phyloP scores from a whole-genome alignment of 768 basidiomycete species.

The Tephrocybe rancida region DNA sequence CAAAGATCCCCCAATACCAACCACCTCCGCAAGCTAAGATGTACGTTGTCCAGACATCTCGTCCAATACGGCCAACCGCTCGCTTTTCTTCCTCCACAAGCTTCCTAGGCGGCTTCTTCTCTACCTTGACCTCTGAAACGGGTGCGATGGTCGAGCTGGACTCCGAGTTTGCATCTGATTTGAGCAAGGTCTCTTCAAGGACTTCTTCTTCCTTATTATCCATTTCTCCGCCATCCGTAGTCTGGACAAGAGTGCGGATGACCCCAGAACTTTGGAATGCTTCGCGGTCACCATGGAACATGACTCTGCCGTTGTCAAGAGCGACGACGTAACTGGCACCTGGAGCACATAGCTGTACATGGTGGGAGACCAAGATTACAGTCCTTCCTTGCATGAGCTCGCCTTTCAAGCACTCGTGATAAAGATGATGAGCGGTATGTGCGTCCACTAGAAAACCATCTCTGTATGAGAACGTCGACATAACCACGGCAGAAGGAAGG shows the following conservation, averaged over 20 bases:
- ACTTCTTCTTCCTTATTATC: slow-evolving; percentile 45
- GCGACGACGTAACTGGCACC: slow-evolving; percentile 83
- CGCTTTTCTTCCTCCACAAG: slow-evolving; percentile 83
- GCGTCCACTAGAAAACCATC: slow-evolving; percentile 71
- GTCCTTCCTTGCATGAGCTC: slow-evolving; percentile 82
- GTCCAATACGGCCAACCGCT: slow-evolving; percentile 70
- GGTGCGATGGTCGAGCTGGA: slow-evolving; percentile 33
- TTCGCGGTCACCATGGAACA: slow-evolving; percentile 68
- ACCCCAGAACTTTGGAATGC: slow-evolving; percentile 70
- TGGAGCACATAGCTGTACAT: slow-evolving; percentile 85
- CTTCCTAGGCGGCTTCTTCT: slow-evolving; percentile 72
- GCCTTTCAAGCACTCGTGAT: slow-evolving; percentile 81
- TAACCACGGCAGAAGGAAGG: background rate
- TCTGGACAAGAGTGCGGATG: slow-evolving; percentile 67
- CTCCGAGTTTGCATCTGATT: slow-evolving; percentile 19
- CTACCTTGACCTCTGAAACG: slow-evolving; percentile 29
- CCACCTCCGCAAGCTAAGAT: slow-evolving; percentile 50
- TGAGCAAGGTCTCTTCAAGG: slow-evolving; percentile 16
- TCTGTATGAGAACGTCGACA: background rate
- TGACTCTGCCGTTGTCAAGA: slow-evolving; percentile 79
- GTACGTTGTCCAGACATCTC: slow-evolving; percentile 68
- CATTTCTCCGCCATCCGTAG: slow-evolving; percentile 31
- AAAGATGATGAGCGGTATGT: slow-evolving; percentile 90
- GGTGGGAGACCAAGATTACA: slow-evolving; percentile 92
- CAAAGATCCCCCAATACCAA: slow-evolving; percentile 61